Percentiles rank a stretch among this genome's conserved stretches.
Evolutionary conservation across 805 yeast species (phyloP).

Genomic region (Metschnikowia cubensis): DNA sequence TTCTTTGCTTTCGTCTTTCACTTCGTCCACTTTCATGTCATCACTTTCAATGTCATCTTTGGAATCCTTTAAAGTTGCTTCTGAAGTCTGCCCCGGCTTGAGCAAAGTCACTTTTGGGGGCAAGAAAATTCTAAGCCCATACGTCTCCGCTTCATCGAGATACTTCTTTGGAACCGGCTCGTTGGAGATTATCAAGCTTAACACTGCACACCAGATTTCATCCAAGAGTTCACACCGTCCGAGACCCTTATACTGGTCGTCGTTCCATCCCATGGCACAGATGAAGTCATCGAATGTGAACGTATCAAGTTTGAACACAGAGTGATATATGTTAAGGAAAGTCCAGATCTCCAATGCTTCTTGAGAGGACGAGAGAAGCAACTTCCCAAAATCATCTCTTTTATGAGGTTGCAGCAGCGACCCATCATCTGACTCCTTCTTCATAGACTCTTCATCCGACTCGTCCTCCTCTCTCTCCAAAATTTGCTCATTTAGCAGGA

Average conservation of each 20-base stretch:
- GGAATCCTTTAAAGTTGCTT: not conserved
- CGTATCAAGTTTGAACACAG: conserved; percentile 60
- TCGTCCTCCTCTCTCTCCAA: conserved; percentile 9
- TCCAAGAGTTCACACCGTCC: conserved; percentile 52
- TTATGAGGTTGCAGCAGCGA: not conserved
- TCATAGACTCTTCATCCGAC: conserved; percentile 1
- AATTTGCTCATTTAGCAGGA: conserved; percentile 8
- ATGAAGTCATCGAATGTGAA: conserved; percentile 78
- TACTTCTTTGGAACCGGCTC: conserved; percentile 23
- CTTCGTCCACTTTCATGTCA: conserved; percentile 19
- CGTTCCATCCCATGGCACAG: conserved; percentile 49
- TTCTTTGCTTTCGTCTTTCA: conserved; percentile 17
- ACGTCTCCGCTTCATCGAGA: conserved; percentile 31
- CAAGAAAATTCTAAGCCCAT: conserved; percentile 30
- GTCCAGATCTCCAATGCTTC: conserved; percentile 69
- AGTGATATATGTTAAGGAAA: conserved; percentile 66
- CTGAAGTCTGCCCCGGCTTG: conserved; percentile 9
- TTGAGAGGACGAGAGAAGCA: conserved; percentile 19
- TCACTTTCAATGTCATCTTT: not conserved
- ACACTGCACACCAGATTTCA: conserved; percentile 65
- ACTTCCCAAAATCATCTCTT: not conserved
- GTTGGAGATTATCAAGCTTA: conserved; percentile 51
- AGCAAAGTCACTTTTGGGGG: conserved; percentile 28
- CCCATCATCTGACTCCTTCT: not conserved
- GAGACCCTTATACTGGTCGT: conserved; percentile 33